Percentiles rank a stretch among this genome's conserved stretches.
These are phyloP conservation scores for Datura wrightii DNA, from an alignment of 257 asterid genomes.

Conservation along the genomic window DNA sequence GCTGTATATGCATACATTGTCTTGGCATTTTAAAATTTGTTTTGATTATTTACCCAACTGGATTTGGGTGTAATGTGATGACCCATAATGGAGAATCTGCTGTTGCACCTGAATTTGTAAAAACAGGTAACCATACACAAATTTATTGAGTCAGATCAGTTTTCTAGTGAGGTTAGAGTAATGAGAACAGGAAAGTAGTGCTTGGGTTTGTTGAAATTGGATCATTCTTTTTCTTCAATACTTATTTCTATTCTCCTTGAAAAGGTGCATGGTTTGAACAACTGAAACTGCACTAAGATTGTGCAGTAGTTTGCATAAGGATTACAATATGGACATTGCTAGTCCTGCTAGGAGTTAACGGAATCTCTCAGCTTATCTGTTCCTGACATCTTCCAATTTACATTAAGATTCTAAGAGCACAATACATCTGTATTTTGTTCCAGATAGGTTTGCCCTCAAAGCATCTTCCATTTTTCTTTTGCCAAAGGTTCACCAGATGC, in stretches of 20 bases:
- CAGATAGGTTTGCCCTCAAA: neutral
- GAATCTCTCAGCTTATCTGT: neutral
- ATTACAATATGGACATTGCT: neutral
- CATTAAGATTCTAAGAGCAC: neutral
- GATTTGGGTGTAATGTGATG: neutral
- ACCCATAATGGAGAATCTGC: neutral
- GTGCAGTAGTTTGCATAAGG: neutral
- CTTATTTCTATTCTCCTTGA: neutral
- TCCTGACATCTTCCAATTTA: neutral
- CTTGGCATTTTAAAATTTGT: neutral
- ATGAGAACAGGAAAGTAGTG: neutral
- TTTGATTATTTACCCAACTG: neutral
- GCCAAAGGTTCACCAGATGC: neutral
- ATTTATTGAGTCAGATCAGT: conserved; percentile 2
- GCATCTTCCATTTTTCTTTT: neutral
- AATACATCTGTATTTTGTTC: neutral
- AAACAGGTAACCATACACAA: neutral
- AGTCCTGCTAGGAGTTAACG: neutral
- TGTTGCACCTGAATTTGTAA: conserved; percentile 7
- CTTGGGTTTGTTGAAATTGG: neutral
- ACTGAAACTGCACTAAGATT: conserved; percentile 9
- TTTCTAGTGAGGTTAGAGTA: neutral
- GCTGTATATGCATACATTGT: neutral
- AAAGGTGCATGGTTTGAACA: neutral
- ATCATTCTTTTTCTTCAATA: neutral